A percentile compares a stretch with the other conserved stretches of the same genome.
Conservation (phyloP, 805 yeast species). For the Candida jianshihensis region DNA sequence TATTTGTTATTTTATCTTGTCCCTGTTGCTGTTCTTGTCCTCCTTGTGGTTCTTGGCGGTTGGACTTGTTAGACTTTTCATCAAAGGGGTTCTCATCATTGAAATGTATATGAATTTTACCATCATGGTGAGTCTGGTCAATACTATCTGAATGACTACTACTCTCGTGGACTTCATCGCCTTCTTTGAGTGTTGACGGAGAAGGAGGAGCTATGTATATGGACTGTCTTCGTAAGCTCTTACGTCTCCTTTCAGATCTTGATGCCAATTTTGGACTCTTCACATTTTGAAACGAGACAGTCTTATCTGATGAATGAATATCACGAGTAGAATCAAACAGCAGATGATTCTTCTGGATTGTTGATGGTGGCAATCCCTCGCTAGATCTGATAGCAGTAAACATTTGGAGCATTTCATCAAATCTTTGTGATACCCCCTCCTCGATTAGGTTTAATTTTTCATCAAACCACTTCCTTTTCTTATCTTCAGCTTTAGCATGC, state of each 20-base stretch:
- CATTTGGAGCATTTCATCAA: constrained; percentile 38
- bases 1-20: too few relatives aligned
- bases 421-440: constrained; percentile 30
- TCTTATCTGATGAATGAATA: constrained; percentile 13
- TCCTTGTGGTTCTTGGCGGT: too few relatives aligned
- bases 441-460: constrained; percentile 35
- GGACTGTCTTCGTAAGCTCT: constrained; percentile 34
- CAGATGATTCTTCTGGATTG: constrained; percentile 1
- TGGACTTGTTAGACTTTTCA: constrained; percentile 9
- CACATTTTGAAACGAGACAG: constrained; percentile 20
- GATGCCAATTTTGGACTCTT: constrained; percentile 18
- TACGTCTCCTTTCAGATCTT: constrained; percentile 27
- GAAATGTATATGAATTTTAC: constrained; percentile 19
- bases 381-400: constrained; percentile 33
- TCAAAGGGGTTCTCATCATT: constrained; percentile 18
- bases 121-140: constrained; percentile 1
- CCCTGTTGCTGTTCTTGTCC: too few relatives aligned
- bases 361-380: constrained; percentile 29
- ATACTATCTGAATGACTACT: too few relatives aligned
- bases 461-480: constrained; percentile 29
- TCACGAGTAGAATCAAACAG: constrained; percentile 3
- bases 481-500: constrained; percentile 23
- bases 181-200: constrained; percentile 5
- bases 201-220: constrained; percentile 26
- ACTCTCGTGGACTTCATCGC: constrained; percentile 2